Conservation (phyloP, 1,284 basidiomycete species). For the Sphaerobolus stellatus region DNA sequence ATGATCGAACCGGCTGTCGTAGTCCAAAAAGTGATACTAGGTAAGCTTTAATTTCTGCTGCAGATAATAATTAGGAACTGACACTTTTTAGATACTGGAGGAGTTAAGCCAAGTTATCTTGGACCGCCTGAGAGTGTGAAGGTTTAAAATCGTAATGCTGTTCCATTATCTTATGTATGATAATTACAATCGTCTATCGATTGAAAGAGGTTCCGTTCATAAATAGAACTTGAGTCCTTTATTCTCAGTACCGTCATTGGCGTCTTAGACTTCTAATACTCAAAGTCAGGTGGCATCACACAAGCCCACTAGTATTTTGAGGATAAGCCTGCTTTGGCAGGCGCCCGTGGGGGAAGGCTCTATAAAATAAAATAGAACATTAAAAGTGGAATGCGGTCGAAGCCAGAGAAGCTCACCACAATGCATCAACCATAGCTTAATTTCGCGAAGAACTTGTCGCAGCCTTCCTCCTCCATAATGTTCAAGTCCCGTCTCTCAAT, state of each 20-base stretch:
- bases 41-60: constrained; percentile 32
- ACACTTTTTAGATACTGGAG: constrained; percentile 48
- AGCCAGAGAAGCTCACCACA: background rate
- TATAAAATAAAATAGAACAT: too few relatives aligned
- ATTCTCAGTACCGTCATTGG: too few relatives aligned
- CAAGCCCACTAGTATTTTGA: too few relatives aligned
- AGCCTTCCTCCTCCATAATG: background rate
- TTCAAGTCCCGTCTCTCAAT: background rate
- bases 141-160: constrained; percentile 15
- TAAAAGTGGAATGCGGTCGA: too few relatives aligned
- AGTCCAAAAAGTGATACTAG: constrained; percentile 60
- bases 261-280: too few relatives aligned
- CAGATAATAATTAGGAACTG: too few relatives aligned
- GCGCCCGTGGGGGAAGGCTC: too few relatives aligned
- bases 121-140: constrained; percentile 59
- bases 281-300: too few relatives aligned
- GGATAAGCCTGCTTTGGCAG: too few relatives aligned
- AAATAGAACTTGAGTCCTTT: too few relatives aligned
- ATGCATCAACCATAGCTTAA: background rate
- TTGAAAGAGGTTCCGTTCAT: too few relatives aligned
- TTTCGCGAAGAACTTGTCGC: background rate
- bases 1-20: constrained; percentile 62
- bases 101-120: constrained; percentile 53
- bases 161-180: too few relatives aligned
- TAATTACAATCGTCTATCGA: constrained; percentile 7